Evolutionary conservation across 768 basidiomycete species (phyloP).

Genomic region (Panaeolus papilionaceus): DNA sequence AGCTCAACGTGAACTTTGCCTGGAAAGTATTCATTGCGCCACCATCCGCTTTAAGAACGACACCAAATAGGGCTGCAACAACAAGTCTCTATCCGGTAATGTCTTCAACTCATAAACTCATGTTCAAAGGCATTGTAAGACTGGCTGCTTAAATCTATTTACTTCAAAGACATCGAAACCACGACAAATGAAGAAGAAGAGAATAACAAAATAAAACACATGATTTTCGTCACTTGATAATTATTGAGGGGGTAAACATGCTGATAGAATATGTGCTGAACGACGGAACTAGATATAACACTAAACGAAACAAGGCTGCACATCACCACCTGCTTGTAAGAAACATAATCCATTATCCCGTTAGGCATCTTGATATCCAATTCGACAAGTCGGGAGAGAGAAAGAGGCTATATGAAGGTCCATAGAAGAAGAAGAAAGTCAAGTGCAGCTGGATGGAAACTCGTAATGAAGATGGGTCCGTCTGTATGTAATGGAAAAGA

Average conservation of each 20-base stretch:
- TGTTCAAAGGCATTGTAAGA: not conserved
- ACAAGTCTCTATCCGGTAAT: not conserved
- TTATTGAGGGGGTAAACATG: conserved; percentile 10
- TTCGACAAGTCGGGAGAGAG: conserved; percentile 11
- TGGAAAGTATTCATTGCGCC: conserved; percentile 15
- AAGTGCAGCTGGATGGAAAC: conserved; percentile 15
- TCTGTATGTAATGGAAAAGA: conserved; percentile 26
- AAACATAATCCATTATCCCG: conserved; percentile 17
- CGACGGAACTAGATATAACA: conserved; percentile 10
- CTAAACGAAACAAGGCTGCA: conserved; percentile 11
- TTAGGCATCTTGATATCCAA: conserved; percentile 18
- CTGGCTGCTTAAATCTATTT: not conserved
- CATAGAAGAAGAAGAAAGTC: conserved; percentile 16
- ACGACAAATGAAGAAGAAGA: not conserved
- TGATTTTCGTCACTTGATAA: conserved; percentile 10
- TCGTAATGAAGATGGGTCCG: conserved; percentile 22
- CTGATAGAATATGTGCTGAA: conserved; percentile 11
- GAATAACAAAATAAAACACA: not conserved
- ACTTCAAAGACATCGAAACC: not conserved
- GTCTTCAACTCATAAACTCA: not conserved
- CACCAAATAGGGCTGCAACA: conserved; percentile 7
- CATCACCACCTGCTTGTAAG: not conserved
- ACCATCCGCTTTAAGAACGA: conserved; percentile 13
- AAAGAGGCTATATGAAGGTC: conserved; percentile 21
- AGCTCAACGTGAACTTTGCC: conserved; percentile 2